These are phyloP conservation scores for Naganishia onofrii DNA, from an alignment of 768 basidiomycete genomes.

Conservation along the genomic window DNA sequence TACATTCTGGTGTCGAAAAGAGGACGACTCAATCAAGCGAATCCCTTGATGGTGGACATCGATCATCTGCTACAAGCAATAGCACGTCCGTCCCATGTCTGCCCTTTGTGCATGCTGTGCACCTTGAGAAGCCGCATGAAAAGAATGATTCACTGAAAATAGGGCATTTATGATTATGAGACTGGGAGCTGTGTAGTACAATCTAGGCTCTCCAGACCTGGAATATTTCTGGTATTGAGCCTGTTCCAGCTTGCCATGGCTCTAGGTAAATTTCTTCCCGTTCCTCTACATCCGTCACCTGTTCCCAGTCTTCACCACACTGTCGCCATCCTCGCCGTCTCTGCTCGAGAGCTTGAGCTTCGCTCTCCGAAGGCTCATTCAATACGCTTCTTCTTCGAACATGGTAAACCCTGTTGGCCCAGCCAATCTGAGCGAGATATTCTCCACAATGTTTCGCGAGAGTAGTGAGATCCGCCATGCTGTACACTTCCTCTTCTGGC, in stretches of 20 bases:
- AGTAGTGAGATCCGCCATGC: conserved; percentile 6
- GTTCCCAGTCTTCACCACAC: not conserved
- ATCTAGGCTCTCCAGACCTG: conserved; percentile 26
- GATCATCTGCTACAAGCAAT: too few relatives aligned
- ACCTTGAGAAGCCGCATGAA: not conserved
- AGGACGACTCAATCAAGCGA: too few relatives aligned
- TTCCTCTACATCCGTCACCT: conserved; percentile 6
- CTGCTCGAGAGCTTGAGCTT: not conserved
- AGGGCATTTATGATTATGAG: not conserved
- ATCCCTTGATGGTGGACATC: too few relatives aligned
- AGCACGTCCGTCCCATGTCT: too few relatives aligned
- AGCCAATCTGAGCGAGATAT: conserved; percentile 30
- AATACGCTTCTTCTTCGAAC: conserved; percentile 22
- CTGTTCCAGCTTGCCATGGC: conserved; percentile 17
- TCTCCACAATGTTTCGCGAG: conserved; percentile 25
- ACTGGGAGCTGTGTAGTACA: not conserved
- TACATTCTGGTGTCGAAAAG: not conserved
- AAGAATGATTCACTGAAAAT: not conserved
- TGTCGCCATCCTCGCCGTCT: not conserved
- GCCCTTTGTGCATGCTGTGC: too few relatives aligned
- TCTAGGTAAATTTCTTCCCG: conserved; percentile 21
- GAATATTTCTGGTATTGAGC: conserved; percentile 30
- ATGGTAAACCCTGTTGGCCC: conserved; percentile 26
- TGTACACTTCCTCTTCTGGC: conserved; percentile 12
- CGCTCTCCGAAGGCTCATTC: not conserved